A percentile compares a stretch with the other conserved stretches of the same genome.
Conservation (phyloP, 768 basidiomycete species). For the Cystofilobasidium bisporidii region DNA sequence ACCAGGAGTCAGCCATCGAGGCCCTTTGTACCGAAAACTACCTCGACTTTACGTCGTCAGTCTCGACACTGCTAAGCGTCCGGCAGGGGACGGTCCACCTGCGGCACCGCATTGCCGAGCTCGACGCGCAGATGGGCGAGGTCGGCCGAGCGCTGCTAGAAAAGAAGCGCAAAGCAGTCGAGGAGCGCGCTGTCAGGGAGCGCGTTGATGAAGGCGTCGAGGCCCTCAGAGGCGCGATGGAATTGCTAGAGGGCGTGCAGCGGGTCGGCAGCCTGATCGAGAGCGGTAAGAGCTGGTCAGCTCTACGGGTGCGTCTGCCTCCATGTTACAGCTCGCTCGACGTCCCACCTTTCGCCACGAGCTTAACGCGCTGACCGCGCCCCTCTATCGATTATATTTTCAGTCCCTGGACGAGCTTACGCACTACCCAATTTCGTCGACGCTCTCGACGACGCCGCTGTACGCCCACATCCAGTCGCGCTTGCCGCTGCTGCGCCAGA, state of each 20-base stretch:
- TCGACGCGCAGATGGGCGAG: slow-evolving; percentile 79
- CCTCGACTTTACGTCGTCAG: slow-evolving; percentile 89
- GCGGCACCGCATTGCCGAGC: slow-evolving; percentile 75
- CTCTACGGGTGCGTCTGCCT: slow-evolving; percentile 63
- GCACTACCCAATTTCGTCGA: slow-evolving; percentile 66
- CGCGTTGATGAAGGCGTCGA: slow-evolving; percentile 97
- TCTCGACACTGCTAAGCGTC: slow-evolving; percentile 90
- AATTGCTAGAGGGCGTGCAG: slow-evolving; percentile 83
- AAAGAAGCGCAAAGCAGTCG: slow-evolving; percentile 77
- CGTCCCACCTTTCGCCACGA: too few relatives aligned
- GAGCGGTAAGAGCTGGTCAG: slow-evolving; percentile 93
- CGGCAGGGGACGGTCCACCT: slow-evolving; percentile 93
- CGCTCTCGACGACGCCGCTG: slow-evolving; percentile 82
- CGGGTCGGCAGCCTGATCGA: slow-evolving; percentile 87
- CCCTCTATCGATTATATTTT: background rate
- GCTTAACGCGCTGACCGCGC: too few relatives aligned
- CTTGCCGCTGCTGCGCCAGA: slow-evolving; percentile 66
- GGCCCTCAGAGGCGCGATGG: slow-evolving; percentile 80
- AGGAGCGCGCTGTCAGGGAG: slow-evolving; percentile 81
- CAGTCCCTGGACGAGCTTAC: slow-evolving; percentile 94
- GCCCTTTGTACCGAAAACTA: slow-evolving; percentile 92
- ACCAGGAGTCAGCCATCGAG: slow-evolving; percentile 94
- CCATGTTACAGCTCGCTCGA: too few relatives aligned
- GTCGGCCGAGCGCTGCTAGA: slow-evolving; percentile 79
- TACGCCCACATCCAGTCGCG: slow-evolving; percentile 86